Evolutionary conservation across 2,329 filamentous ascomycete species (phyloP).

Genomic region (Phyllosticta citriasiana): DNA sequence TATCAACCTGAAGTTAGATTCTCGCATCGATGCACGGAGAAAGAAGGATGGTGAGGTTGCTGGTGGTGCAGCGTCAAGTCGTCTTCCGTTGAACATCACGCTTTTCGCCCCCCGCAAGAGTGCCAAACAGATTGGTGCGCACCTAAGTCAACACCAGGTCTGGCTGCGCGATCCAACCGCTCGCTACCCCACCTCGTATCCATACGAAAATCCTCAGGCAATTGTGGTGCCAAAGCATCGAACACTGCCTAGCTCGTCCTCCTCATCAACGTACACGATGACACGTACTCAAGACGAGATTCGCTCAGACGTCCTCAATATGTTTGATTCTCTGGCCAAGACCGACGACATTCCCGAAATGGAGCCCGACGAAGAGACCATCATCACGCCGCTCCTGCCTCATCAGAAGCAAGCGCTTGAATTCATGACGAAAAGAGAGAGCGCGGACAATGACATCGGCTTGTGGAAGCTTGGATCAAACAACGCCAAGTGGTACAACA

Average conservation of each 20-base stretch:
- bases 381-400: conserved; percentile 57
- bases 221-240: conserved; percentile 7
- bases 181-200: conserved; percentile 39
- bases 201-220: conserved; percentile 29
- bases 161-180: conserved; percentile 57
- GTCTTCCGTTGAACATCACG: conserved; percentile 40
- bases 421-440: conserved; percentile 76
- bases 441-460: conserved; percentile 35
- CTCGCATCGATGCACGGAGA: conserved; percentile 58
- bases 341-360: conserved; percentile 66
- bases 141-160: conserved; percentile 56
- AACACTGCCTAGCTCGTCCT: background rate
- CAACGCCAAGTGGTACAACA: conserved; percentile 55
- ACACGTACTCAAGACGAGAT: conserved; percentile 74
- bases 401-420: conserved; percentile 87
- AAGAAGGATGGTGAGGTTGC: conserved; percentile 49
- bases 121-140: conserved; percentile 55
- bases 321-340: conserved; percentile 76
- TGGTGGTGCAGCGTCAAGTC: conserved; percentile 16
- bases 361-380: conserved; percentile 46
- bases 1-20: conserved; percentile 59
- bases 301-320: conserved; percentile 68
- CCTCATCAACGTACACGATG: conserved; percentile 12
- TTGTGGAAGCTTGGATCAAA: conserved; percentile 50
- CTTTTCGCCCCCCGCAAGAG: conserved; percentile 67